Evolutionary conservation across 2,329 filamentous ascomycete species (phyloP).

Genomic region (Fusarium beomiforme): DNA sequence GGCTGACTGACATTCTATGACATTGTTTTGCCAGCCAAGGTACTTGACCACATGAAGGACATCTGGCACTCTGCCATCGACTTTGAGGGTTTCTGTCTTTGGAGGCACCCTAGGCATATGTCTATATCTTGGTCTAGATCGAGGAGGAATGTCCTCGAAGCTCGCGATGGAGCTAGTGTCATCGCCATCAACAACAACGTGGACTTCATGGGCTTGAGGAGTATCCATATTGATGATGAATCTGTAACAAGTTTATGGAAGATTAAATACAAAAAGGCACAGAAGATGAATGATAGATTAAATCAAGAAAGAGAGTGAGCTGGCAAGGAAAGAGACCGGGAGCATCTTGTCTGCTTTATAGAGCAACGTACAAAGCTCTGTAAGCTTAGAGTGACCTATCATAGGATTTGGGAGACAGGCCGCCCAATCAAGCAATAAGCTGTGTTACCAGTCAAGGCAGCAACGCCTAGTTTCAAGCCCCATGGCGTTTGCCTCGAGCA

Average conservation of each 20-base stretch:
- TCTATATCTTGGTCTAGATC: background rate
- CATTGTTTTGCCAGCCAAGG: slow-evolving; percentile 45
- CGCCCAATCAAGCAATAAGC: slow-evolving; percentile 6
- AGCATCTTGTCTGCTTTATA: slow-evolving; percentile 24
- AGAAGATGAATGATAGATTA: background rate
- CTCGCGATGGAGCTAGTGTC: slow-evolving; percentile 37
- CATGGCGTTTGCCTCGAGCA: slow-evolving; percentile 1
- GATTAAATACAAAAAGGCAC: background rate
- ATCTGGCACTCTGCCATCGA: slow-evolving; percentile 52
- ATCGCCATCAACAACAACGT: slow-evolving; percentile 11
- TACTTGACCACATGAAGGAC: slow-evolving; percentile 56
- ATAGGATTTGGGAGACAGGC: background rate
- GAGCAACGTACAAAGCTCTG: background rate
- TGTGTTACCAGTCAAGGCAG: slow-evolving; percentile 25
- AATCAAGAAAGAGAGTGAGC: background rate
- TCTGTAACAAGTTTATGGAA: background rate
- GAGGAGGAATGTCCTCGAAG: slow-evolving; percentile 33
- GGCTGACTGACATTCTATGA: slow-evolving; percentile 50
- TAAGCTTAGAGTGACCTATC: background rate
- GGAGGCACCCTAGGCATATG: background rate
- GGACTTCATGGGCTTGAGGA: slow-evolving; percentile 18
- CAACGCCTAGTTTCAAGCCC: slow-evolving; percentile 9
- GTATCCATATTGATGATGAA: slow-evolving; percentile 23
- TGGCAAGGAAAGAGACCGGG: background rate
- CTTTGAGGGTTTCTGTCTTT: slow-evolving; percentile 32